These are phyloP conservation scores for Salix udensis DNA, from an alignment of 345 rosid species.

Conservation along the genomic window DNA sequence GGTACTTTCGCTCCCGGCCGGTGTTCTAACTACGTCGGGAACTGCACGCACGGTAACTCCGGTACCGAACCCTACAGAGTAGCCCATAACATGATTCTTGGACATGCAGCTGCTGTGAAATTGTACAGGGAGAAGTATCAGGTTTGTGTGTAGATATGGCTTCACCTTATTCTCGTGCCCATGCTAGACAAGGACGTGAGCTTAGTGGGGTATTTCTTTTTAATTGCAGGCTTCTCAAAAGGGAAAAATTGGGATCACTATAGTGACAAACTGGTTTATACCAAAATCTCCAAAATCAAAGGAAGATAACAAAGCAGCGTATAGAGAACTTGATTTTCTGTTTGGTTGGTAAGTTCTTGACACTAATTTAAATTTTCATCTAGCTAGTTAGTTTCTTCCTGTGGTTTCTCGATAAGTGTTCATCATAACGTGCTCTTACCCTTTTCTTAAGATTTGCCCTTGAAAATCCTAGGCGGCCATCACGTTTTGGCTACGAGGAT, in stretches of 20 bases:
- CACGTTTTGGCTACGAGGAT: too few species aligned
- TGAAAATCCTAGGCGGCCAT: too few species aligned
- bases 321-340: conserved; percentile 12
- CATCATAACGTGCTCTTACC: too few species aligned
- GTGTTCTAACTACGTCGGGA: conserved; percentile 37
- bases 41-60: conserved; percentile 38
- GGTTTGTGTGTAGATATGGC: conserved; percentile 11
- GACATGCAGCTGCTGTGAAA: conserved; percentile 35
- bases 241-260: conserved; percentile 32
- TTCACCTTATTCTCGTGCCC: too few species aligned
- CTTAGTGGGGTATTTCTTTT: too few species aligned
- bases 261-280: conserved; percentile 21
- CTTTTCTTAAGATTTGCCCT: too few species aligned
- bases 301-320: conserved; percentile 13
- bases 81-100: conserved; percentile 35
- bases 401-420: too few species aligned
- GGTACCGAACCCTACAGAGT: conserved; percentile 41
- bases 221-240: conserved; percentile 32
- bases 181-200: too few species aligned
- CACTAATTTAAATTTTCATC: not conserved
- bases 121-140: conserved; percentile 37
- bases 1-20: conserved; percentile 46
- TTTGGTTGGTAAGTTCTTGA: conserved; percentile 18
- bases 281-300: conserved; percentile 18
- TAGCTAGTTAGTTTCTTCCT: not conserved